phyloP scores from a whole-genome alignment of 768 basidiomycete genomes.

The Pleurotus platypus region DNA sequence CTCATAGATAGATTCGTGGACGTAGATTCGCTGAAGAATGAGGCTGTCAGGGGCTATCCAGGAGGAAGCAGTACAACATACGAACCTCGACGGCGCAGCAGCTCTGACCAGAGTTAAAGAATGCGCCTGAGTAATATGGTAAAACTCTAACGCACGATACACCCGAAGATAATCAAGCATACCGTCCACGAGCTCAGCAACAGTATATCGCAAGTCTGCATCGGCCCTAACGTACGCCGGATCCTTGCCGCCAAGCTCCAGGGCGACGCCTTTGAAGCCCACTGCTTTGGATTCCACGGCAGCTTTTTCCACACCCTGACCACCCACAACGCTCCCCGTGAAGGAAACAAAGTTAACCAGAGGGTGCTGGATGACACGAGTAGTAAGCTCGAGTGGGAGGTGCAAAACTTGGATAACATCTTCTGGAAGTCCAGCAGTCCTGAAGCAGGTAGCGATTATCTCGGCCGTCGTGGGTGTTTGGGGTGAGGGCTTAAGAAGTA shows the following conservation, averaged over 20 bases:
- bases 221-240: constrained; percentile 93
- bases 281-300: constrained; percentile 46
- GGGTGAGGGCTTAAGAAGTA: constrained; percentile 93
- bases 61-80: constrained; percentile 10
- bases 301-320: constrained; percentile 67
- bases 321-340: constrained; percentile 82
- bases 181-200: constrained; percentile 90
- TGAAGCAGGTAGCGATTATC: constrained; percentile 65
- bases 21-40: constrained; percentile 76
- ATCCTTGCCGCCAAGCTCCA: constrained; percentile 98
- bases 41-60: background rate
- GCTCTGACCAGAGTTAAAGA: constrained; percentile 98
- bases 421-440: constrained; percentile 74
- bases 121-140: constrained; percentile 53
- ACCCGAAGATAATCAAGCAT: constrained; percentile 10
- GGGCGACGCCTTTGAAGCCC: constrained; percentile 82
- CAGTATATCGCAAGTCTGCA: constrained; percentile 80
- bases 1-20: constrained; percentile 82
- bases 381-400: constrained; percentile 59
- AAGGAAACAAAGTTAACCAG: constrained; percentile 82
- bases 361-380: constrained; percentile 58
- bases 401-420: constrained; percentile 76
- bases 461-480: constrained; percentile 92
- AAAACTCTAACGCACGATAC: background rate
- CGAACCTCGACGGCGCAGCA: constrained; percentile 88